Percentiles rank a stretch among this genome's conserved stretches.
phyloP scores from a whole-genome alignment of 2,329 filamentous ascomycete genomes.

The Penicillium occitanis region DNA sequence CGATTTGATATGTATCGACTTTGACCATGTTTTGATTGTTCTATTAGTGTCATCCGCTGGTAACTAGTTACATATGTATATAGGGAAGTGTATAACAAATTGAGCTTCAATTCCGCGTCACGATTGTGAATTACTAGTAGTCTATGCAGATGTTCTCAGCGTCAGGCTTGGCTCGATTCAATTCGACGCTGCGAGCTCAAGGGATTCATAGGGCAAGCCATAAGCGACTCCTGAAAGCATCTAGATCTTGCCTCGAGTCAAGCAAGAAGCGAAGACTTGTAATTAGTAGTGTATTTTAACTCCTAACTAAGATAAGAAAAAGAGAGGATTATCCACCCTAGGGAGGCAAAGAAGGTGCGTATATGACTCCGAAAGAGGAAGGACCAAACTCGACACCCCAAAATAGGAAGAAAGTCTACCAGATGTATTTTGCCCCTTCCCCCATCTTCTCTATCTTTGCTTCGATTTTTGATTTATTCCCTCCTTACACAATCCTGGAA shows the following conservation, averaged over 20 bases:
- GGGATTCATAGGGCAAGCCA: not conserved
- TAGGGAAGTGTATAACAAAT: not conserved
- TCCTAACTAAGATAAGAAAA: not conserved
- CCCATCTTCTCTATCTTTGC: not conserved
- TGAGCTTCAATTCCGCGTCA: not conserved
- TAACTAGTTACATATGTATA: not conserved
- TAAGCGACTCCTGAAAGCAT: not conserved
- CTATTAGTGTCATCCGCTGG: not conserved
- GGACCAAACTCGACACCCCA: not conserved
- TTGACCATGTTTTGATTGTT: not conserved
- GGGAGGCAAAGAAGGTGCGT: not conserved
- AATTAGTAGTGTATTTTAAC: not conserved
- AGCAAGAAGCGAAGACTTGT: not conserved
- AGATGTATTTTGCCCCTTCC: too few species aligned
- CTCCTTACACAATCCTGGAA: not conserved
- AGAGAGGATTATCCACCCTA: not conserved
- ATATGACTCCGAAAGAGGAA: not conserved
- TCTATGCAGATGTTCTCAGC: not conserved
- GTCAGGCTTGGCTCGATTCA: not conserved
- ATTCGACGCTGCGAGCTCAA: not conserved
- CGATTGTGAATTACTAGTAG: not conserved
- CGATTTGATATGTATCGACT: not conserved
- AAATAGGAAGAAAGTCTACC: not conserved
- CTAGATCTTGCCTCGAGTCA: not conserved
- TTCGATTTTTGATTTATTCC: not conserved